These are phyloP conservation scores for Termitomyces sp. DNA, from an alignment of 1,284 basidiomycete species.

Conservation along the genomic window DNA sequence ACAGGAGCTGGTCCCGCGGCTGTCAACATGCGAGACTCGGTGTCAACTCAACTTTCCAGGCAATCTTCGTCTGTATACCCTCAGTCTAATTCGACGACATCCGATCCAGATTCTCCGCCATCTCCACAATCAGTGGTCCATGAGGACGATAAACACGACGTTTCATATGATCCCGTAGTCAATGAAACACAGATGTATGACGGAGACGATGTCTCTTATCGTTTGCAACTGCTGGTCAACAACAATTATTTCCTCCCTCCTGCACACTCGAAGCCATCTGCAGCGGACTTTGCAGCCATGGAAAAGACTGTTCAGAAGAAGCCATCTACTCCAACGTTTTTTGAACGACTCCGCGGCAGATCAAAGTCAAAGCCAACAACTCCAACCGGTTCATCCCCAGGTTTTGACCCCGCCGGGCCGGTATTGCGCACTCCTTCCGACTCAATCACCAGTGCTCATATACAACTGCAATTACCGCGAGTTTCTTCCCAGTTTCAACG, in stretches of 20 bases:
- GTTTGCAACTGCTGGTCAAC: slow-evolving; percentile 71
- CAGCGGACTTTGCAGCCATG: slow-evolving; percentile 47
- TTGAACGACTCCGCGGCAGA: slow-evolving; percentile 67
- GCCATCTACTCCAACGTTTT: slow-evolving; percentile 49
- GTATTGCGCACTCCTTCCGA: slow-evolving; percentile 28
- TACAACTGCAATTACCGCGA: slow-evolving; percentile 33
- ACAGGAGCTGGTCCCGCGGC: slow-evolving; percentile 27
- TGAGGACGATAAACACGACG: slow-evolving; percentile 36
- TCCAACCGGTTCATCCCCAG: slow-evolving; percentile 31
- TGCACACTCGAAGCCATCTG: slow-evolving; percentile 72
- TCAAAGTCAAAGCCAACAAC: slow-evolving; percentile 57
- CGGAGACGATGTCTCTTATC: slow-evolving; percentile 76
- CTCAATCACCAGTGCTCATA: slow-evolving; percentile 36
- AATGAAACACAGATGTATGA: slow-evolving; percentile 58
- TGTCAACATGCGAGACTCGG: slow-evolving; percentile 34
- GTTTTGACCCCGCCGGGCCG: slow-evolving; percentile 20
- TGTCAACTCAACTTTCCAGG: slow-evolving; percentile 44
- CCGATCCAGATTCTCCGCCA: slow-evolving; percentile 47
- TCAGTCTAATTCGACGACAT: slow-evolving; percentile 56
- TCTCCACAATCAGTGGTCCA: slow-evolving; percentile 51
- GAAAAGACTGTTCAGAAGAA: slow-evolving; percentile 36
- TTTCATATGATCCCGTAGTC: slow-evolving; percentile 37
- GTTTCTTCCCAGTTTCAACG: slow-evolving; percentile 35
- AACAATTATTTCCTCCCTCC: slow-evolving; percentile 83
- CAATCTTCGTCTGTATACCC: slow-evolving; percentile 74